Evolutionary conservation across 2,329 filamentous ascomycete species (phyloP).

Genomic region (Thermomyces lanuginosus): DNA sequence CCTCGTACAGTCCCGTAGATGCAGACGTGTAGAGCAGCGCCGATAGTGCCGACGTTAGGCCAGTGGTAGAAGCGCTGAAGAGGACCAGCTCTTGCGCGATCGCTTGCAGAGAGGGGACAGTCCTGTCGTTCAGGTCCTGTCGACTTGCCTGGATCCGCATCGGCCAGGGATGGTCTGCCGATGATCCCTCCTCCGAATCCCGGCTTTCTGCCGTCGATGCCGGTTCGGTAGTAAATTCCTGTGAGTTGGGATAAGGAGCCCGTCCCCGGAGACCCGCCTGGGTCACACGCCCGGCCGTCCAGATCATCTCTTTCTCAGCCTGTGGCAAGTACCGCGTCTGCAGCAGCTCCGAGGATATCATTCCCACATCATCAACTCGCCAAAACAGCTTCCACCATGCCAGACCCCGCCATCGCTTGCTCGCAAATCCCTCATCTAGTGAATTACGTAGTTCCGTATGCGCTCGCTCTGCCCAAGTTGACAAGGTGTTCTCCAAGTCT

Average conservation of each 20-base stretch:
- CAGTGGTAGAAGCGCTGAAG: conserved; percentile 57
- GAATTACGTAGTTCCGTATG: conserved; percentile 71
- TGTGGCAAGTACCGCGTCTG: conserved; percentile 58
- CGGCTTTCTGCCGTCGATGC: conserved; percentile 8
- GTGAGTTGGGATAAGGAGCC: conserved; percentile 1
- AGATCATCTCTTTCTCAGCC: conserved; percentile 69
- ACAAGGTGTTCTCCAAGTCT: conserved; percentile 43
- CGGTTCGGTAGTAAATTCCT: conserved; percentile 4
- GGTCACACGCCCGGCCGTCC: conserved; percentile 59
- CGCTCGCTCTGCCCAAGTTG: conserved; percentile 59
- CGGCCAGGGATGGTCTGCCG: conserved; percentile 43
- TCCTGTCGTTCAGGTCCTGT: conserved; percentile 47
- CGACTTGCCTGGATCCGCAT: conserved; percentile 57
- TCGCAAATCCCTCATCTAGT: conserved; percentile 60
- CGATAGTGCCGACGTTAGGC: conserved; percentile 41
- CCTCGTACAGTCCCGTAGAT: conserved; percentile 38
- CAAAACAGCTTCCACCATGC: conserved; percentile 93
- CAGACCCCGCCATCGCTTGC: conserved; percentile 61
- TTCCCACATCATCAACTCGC: conserved; percentile 79
- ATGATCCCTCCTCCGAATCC: conserved; percentile 1
- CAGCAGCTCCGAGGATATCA: conserved; percentile 67
- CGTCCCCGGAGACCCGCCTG: conserved; percentile 40
- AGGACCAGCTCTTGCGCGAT: conserved; percentile 59
- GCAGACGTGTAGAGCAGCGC: conserved; percentile 40
- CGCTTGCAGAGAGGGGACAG: conserved; percentile 54